Evolutionary conservation across 768 basidiomycete species (phyloP), one percentile per base, ranked within the genome.

Genomic region (Termitomyces sp.): DNA sequence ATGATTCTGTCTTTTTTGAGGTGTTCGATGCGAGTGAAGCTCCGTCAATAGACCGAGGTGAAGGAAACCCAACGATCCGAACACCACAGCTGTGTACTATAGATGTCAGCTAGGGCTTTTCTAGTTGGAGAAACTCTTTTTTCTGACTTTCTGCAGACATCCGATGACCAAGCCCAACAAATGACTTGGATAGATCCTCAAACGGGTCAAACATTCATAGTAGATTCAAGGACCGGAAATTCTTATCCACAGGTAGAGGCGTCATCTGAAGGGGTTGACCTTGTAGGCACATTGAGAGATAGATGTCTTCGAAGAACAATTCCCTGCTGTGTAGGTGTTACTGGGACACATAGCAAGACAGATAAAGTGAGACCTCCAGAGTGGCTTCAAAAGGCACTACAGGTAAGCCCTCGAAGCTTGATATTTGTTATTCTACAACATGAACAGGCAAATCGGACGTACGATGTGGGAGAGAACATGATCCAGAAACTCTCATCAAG

Each of bases 221-320:
- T 92, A 16, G 83, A 94, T 65, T 66, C 69, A n/a, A 77, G 82
- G 52, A 90, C 87, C 10, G 88, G 89, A 10, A 84, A 90, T 66
- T 90, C 87, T 8, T 76, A 77, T 68, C 71, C 71, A 32, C 71
- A 69, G 59, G 60, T 62, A 26, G 60, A 60, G 36, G 59, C 63
- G 41, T 57, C 63, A 41, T 53, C 33, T 26, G 54, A 48, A 40
- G 52, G 7, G n/a, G 38, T 14, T 11, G 58, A 64, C 9, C 11
- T 13, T 30, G 38, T 6, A 36, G 41, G n/a, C n/a, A 48, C 44
- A 16, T 48, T 45, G 44, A 62, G 58, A 30, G 56, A 56, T 47
- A 26, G 55, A 52, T 54, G 54, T 52, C 60, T 59, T 52, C 64
- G 70, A 52, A 65, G 70, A 26, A 71, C 70, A 20, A 62, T 72